A percentile compares a stretch with the other conserved stretches of the same genome.
Conservation (phyloP, 164 flowering plant species). For the Warburgia ugandensis region DNA sequence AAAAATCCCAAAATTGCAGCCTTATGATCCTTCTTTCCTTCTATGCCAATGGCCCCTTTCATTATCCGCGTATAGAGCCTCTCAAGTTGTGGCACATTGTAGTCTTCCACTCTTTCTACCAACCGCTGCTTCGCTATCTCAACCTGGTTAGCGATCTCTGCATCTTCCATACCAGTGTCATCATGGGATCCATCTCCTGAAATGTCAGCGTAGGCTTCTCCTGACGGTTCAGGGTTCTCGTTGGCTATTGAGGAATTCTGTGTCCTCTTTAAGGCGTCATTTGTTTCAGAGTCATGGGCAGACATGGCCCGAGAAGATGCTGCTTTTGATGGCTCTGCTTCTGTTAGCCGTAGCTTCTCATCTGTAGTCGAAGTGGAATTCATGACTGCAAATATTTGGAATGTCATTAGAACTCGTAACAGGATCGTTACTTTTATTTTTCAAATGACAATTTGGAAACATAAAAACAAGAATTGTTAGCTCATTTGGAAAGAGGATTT, state of each 20-base stretch:
- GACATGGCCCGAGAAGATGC: too few relatives aligned
- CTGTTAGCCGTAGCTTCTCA: too few relatives aligned
- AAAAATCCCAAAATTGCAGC: constrained; percentile 47
- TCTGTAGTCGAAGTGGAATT: too few relatives aligned
- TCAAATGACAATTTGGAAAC: too few relatives aligned
- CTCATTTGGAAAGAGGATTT: too few relatives aligned
- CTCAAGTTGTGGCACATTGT: constrained; percentile 82
- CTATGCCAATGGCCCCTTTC: constrained; percentile 56
- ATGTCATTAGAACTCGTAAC: too few relatives aligned
- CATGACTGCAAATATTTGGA: too few relatives aligned
- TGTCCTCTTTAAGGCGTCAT: constrained; percentile 20
- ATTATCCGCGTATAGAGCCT: constrained; percentile 68
- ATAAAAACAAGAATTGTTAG: too few relatives aligned
- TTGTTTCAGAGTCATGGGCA: too few relatives aligned
- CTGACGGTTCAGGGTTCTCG: too few relatives aligned
- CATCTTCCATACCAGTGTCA: constrained; percentile 41
- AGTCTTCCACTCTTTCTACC: constrained; percentile 46
- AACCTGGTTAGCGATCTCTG: constrained; percentile 32
- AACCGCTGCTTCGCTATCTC: constrained; percentile 52
- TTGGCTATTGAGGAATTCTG: constrained; percentile 19
- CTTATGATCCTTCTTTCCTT: constrained; percentile 31
- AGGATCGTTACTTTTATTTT: too few relatives aligned
- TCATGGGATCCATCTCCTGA: constrained; percentile 17
- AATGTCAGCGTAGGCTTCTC: constrained; percentile 14
- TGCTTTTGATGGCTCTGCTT: too few relatives aligned